Evolutionary conservation across 192 early-diverging fungal species (phyloP).

Genomic region (Umbelopsis sp.): DNA sequence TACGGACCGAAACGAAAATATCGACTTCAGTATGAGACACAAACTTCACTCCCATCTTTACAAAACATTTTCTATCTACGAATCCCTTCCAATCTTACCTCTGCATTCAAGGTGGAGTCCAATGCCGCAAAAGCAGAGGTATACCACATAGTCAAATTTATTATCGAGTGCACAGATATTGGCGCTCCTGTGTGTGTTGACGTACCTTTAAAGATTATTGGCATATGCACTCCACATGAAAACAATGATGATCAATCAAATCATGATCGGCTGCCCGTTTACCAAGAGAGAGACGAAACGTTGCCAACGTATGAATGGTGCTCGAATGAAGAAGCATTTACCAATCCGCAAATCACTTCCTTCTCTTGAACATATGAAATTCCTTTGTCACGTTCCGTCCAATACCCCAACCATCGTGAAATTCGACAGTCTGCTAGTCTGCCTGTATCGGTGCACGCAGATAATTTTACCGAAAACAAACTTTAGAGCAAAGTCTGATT

Average conservation of each 20-base stretch:
- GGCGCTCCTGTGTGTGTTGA: not conserved
- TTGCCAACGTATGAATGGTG: not conserved
- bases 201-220: not conserved
- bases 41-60: not conserved
- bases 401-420: no score
- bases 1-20: not conserved
- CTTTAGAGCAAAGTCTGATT: no score
- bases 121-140: not conserved
- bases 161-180: not conserved
- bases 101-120: not conserved
- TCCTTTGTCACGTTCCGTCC: no score
- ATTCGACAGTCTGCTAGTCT: no score
- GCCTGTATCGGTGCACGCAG: no score
- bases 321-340: not conserved
- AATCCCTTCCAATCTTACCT: not conserved
- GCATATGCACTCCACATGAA: not conserved
- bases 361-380: not conserved
- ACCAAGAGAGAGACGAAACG: not conserved
- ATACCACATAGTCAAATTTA: not conserved
- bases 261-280: not conserved
- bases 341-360: not conserved
- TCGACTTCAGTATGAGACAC: constrained; percentile 10
- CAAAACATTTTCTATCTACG: not conserved
- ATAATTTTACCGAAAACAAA: no score
- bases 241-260: not conserved